Conservation (phyloP, 1,284 basidiomycete genomes). For the Meira nashicola region DNA sequence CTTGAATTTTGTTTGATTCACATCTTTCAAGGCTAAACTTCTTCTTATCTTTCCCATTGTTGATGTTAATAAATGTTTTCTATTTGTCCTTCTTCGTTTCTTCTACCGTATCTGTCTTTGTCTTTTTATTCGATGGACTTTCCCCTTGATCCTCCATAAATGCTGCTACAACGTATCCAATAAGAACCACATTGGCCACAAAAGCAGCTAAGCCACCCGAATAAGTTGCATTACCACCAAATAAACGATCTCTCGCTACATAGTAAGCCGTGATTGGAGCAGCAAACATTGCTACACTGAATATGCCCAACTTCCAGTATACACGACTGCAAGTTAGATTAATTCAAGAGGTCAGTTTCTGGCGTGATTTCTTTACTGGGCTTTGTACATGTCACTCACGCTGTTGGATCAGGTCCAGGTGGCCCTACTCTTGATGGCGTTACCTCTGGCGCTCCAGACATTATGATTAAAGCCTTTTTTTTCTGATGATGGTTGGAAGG, state of each 20-base stretch:
- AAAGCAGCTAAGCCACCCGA: slow-evolving; percentile 50
- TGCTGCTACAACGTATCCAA: slow-evolving; percentile 43
- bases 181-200: slow-evolving; percentile 47
- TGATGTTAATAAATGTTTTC: no score
- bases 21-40: no score
- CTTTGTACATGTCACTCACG: slow-evolving; percentile 6
- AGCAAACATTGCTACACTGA: slow-evolving; percentile 42
- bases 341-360: background rate
- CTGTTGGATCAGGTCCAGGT: slow-evolving; percentile 30
- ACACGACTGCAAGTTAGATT: slow-evolving; percentile 24
- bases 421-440: slow-evolving; percentile 37
- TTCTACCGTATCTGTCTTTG: background rate
- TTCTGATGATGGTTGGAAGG: background rate
- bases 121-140: background rate
- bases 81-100: background rate
- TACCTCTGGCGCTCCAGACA: background rate
- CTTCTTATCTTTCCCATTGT: no score
- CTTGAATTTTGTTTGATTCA: no score
- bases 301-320: slow-evolving; percentile 47
- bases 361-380: background rate
- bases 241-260: slow-evolving; percentile 36
- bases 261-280: slow-evolving; percentile 45
- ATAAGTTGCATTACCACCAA: slow-evolving; percentile 45
- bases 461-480: background rate
- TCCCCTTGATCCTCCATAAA: slow-evolving; percentile 44